Conservation (phyloP, 2,329 filamentous ascomycete genomes). For the Xylaria digitata region DNA sequence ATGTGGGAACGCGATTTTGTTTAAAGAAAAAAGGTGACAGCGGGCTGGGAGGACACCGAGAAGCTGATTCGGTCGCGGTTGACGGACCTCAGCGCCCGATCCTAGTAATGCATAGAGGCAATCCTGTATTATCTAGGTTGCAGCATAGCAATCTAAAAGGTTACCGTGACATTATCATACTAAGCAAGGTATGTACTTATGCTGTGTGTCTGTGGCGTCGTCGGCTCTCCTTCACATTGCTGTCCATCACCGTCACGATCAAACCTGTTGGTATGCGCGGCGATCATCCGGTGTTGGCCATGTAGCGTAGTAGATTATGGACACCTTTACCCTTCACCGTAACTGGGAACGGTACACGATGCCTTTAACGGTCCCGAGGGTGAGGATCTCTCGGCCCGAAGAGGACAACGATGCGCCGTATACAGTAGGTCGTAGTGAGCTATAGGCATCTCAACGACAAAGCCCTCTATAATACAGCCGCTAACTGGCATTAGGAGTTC, state of each 20-base stretch:
- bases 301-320: background rate
- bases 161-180: constrained; percentile 20
- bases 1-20: constrained; percentile 16
- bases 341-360: background rate
- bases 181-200: constrained; percentile 16
- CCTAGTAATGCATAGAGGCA: constrained; percentile 37
- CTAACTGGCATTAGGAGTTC: constrained; percentile 3
- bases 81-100: constrained; percentile 43
- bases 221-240: constrained; percentile 17
- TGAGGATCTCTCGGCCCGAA: constrained; percentile 15
- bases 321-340: constrained; percentile 14
- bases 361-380: constrained; percentile 1
- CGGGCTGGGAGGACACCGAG: constrained; percentile 42
- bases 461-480: background rate
- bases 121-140: constrained; percentile 34
- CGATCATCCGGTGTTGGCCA: constrained; percentile 12
- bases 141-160: constrained; percentile 32
- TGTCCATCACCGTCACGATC: constrained; percentile 29
- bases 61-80: constrained; percentile 47
- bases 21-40: constrained; percentile 41
- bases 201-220: constrained; percentile 11
- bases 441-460: constrained; percentile 1
- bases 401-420: constrained; percentile 1
- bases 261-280: constrained; percentile 13
- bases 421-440: constrained; percentile 1